Evolutionary conservation across 2,329 filamentous ascomycete genomes (phyloP), one percentile per base, ranked within the genome.

Genomic region (Stachybotrys chartarum): DNA sequence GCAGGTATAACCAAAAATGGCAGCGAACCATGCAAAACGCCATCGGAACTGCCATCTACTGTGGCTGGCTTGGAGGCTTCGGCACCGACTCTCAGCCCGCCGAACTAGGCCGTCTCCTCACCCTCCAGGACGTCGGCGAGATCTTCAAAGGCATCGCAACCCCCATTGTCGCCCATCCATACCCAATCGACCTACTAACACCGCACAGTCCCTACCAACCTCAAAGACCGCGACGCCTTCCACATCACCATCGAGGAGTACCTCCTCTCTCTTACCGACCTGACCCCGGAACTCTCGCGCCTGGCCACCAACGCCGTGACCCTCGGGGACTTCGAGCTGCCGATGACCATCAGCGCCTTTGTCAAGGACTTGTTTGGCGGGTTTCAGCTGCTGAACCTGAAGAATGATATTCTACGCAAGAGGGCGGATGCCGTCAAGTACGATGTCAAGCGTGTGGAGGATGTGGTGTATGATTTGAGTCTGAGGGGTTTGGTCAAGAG

Each of bases 241-340:
- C 94, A 99, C 71, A 79, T 99, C 65, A 95, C 91, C 48, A 93
- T 97, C 64, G 94, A 99, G 73, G 94, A 99, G 74, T 99, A 99
- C 72, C 85, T 99, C 30, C 86, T 95, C 57, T 86, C 91, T 14
- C 79, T 97, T 57, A 93, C 94, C 56, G 84, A 86, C 57, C 83
- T 97, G 57, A 89, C 94, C 45, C 91, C 96, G 66, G 94, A 99
- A 75, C 82, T 99, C 65, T 82, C 89, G 57, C 90, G 93, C 47
- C 83, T 99, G 56, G 91, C 94, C 39, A 90, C 94, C 72, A 99
- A 99, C 74, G 88, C 90, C 6, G 94, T 99, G 61, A 71, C 93
- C 1, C 78, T 96, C 44, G 91, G 91, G 56, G 92, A 99, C 72
- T 91, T 92, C 65, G 79, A 83, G 56, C 83, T 94, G 57, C 94